Conservation (phyloP, 176 grass and related monocot species). For the Oryza glaberrima region DNA sequence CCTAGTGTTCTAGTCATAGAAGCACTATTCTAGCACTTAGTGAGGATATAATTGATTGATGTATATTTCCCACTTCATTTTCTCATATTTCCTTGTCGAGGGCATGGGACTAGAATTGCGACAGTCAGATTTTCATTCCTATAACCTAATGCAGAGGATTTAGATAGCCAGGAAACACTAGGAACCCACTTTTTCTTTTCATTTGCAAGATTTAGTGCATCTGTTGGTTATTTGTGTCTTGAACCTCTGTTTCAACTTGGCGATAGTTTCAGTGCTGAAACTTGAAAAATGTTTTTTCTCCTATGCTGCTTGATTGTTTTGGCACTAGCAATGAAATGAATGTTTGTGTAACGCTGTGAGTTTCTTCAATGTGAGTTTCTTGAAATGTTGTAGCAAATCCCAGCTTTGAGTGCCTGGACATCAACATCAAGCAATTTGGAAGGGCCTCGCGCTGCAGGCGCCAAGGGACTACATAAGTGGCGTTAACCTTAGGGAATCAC, state of each 20-base stretch:
- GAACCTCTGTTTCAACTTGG: background rate
- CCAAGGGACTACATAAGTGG: conserved; percentile 4
- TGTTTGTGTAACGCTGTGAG: background rate
- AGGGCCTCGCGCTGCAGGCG: background rate
- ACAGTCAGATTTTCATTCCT: background rate
- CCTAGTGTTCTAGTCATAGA: conserved; percentile 36
- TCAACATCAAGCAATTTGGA: conserved; percentile 24
- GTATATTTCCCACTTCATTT: background rate
- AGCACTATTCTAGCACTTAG: conserved; percentile 35
- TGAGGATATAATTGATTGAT: conserved; percentile 42
- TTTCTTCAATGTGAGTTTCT: background rate
- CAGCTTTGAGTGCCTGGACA: background rate
- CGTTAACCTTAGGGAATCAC: conserved; percentile 12
- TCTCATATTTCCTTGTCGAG: background rate
- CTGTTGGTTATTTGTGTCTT: background rate
- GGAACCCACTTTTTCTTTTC: background rate
- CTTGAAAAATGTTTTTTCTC: background rate
- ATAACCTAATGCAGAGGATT: conserved; percentile 1
- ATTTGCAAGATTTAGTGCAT: background rate
- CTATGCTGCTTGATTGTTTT: background rate
- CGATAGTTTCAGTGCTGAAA: background rate
- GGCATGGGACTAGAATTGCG: background rate
- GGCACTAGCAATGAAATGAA: background rate
- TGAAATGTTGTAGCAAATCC: background rate
- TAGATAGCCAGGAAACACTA: conserved; percentile 4